Evolutionary conservation across 192 early-diverging fungal genomes (phyloP).

Genomic region (Backusella westeae): DNA sequence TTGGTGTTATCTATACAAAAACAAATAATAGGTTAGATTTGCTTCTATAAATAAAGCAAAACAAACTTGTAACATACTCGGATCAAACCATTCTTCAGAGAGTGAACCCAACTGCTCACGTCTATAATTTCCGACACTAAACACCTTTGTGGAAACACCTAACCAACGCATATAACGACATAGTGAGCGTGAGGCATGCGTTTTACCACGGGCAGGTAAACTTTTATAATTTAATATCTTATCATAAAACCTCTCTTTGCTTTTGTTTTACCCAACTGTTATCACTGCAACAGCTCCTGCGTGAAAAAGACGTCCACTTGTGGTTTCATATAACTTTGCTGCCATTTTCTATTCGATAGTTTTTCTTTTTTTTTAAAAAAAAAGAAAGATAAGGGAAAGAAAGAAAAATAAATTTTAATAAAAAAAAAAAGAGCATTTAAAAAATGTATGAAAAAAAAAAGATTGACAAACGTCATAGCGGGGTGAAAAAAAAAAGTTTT

Average conservation of each 20-base stretch:
- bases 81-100: slow-evolving; percentile 76
- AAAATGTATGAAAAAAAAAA: background rate
- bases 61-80: slow-evolving; percentile 42
- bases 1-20: slow-evolving; percentile 34
- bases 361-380: background rate
- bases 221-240: slow-evolving; percentile 28
- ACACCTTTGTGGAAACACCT: slow-evolving; percentile 87
- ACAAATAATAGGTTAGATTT: background rate
- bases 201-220: slow-evolving; percentile 92
- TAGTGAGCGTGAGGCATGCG: slow-evolving; percentile 79
- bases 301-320: slow-evolving; percentile 75
- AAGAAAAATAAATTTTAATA: background rate
- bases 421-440: background rate
- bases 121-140: slow-evolving; percentile 97
- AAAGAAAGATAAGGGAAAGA: background rate
- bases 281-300: slow-evolving; percentile 78
- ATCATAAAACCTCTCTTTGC: background rate
- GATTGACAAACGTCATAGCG: slow-evolving; percentile 1
- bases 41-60: background rate
- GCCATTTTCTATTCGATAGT: slow-evolving; percentile 28
- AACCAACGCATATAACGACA: slow-evolving; percentile 95
- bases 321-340: slow-evolving; percentile 77
- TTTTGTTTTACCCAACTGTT: slow-evolving; percentile 59
- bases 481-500: background rate
- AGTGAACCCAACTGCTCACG: slow-evolving; percentile 70